Conservation (phyloP, 1,284 basidiomycete species). For the Singerocomus inundabilis region DNA sequence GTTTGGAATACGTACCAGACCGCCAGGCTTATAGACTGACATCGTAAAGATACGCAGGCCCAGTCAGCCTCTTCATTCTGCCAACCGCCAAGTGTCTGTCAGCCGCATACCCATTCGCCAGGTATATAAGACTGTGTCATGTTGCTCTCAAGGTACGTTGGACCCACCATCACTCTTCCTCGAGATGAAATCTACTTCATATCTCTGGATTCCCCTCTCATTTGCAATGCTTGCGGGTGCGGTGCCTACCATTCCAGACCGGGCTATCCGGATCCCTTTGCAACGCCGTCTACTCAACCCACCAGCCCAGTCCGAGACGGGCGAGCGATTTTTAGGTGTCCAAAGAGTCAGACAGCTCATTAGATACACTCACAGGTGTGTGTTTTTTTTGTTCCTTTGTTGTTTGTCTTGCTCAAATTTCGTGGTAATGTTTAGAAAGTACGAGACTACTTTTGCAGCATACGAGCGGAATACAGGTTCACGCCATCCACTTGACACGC, state of each 20-base stretch:
- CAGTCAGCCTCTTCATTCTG: neutral
- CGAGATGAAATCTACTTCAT: constrained; percentile 8
- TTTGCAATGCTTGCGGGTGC: constrained; percentile 2
- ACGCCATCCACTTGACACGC: constrained; percentile 31
- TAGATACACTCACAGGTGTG: constrained; percentile 10
- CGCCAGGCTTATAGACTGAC: neutral
- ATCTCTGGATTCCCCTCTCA: constrained; percentile 2
- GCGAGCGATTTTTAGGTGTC: neutral
- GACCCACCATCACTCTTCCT: neutral
- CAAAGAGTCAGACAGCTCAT: constrained; percentile 3
- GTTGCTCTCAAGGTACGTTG: neutral
- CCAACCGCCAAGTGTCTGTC: constrained; percentile 14
- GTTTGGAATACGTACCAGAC: neutral
- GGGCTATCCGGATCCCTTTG: constrained; percentile 11
- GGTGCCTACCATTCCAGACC: constrained; percentile 12
- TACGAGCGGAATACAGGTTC: constrained; percentile 40
- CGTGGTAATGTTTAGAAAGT: constrained; percentile 28
- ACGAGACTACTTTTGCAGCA: constrained; percentile 33
- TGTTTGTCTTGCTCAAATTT: neutral
- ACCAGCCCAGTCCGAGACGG: neutral
- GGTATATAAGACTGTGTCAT: constrained; percentile 10
- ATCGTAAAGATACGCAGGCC: neutral
- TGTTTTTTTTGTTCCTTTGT: neutral
- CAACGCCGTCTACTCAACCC: constrained; percentile 5
- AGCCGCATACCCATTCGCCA: constrained; percentile 14